These are phyloP conservation scores for Fraxinus sp. DNA, from an alignment of 305 asterid species.

Conservation along the genomic window DNA sequence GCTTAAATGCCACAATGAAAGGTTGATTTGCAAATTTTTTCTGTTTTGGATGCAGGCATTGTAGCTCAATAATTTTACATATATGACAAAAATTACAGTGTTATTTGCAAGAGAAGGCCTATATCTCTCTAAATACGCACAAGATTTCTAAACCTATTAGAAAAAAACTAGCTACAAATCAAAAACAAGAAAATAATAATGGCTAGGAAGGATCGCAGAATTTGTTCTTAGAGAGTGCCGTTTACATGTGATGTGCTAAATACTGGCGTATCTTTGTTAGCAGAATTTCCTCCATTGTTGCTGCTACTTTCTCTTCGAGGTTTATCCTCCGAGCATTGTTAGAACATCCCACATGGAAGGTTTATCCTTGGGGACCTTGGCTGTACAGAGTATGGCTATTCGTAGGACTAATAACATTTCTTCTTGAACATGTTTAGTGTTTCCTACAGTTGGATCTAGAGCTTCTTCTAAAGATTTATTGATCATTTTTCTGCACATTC, in stretches of 20 bases:
- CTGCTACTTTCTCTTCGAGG: constrained; percentile 68
- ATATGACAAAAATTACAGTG: constrained; percentile 28
- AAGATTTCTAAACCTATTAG: constrained; percentile 23
- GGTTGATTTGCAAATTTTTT: constrained; percentile 9
- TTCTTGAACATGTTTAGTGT: constrained; percentile 62
- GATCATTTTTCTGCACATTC: constrained; percentile 61
- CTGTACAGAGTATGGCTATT: constrained; percentile 70
- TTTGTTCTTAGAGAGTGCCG: constrained; percentile 38
- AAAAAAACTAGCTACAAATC: constrained; percentile 22
- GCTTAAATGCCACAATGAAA: background rate
- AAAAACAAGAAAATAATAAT: background rate
- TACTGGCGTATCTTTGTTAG: constrained; percentile 51
- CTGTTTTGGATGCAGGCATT: constrained; percentile 22
- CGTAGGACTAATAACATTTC: constrained; percentile 80
- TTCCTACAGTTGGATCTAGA: constrained; percentile 65
- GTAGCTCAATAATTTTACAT: constrained; percentile 17
- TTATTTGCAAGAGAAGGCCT: constrained; percentile 28
- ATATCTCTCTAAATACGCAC: constrained; percentile 19
- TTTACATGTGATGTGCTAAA: constrained; percentile 72
- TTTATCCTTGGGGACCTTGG: constrained; percentile 74
- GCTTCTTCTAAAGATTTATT: constrained; percentile 58
- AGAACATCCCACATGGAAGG: constrained; percentile 90
- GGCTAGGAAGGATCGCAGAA: background rate
- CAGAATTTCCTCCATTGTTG: constrained; percentile 31
- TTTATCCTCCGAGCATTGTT: constrained; percentile 83